phyloP scores from a whole-genome alignment of 164 flowering plant genomes.

The Magnolia kwangsiensis region DNA sequence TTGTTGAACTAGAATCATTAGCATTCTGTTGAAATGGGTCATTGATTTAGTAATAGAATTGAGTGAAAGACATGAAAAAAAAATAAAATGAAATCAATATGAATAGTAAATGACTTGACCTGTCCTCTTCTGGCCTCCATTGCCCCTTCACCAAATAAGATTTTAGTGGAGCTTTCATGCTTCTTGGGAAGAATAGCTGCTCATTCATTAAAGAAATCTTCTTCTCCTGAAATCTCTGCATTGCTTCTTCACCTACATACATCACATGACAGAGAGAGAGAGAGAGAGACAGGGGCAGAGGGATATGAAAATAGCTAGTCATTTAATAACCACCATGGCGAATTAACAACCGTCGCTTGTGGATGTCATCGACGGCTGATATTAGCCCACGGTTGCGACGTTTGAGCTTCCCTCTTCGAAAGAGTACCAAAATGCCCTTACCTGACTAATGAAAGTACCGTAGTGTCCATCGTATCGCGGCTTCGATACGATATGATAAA shows the following conservation, averaged over 20 bases:
- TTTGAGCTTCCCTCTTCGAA: slow-evolving; percentile 5
- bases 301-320: slow-evolving; percentile 4
- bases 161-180: not conserved
- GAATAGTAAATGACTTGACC: slow-evolving; percentile 12
- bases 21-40: slow-evolving; percentile 20
- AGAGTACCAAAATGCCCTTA: too few relatives aligned
- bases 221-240: slow-evolving; percentile 2
- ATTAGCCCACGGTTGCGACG: slow-evolving; percentile 9
- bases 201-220: not conserved
- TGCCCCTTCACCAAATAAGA: slow-evolving; percentile 27
- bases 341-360: slow-evolving; percentile 6
- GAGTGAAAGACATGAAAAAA: not conserved
- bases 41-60: not conserved
- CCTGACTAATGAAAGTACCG: too few relatives aligned
- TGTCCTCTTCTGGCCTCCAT: slow-evolving; percentile 42
- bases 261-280: not conserved
- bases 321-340: not conserved
- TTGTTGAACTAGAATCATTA: slow-evolving; percentile 28
- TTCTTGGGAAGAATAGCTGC: not conserved
- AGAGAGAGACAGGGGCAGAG: not conserved
- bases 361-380: slow-evolving; percentile 8
- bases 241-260: not conserved
- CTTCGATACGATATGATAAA: too few relatives aligned
- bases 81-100: not conserved
- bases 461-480: too few relatives aligned